phyloP scores from a whole-genome alignment of 306 rosid genomes.

The Biancaea sappan region DNA sequence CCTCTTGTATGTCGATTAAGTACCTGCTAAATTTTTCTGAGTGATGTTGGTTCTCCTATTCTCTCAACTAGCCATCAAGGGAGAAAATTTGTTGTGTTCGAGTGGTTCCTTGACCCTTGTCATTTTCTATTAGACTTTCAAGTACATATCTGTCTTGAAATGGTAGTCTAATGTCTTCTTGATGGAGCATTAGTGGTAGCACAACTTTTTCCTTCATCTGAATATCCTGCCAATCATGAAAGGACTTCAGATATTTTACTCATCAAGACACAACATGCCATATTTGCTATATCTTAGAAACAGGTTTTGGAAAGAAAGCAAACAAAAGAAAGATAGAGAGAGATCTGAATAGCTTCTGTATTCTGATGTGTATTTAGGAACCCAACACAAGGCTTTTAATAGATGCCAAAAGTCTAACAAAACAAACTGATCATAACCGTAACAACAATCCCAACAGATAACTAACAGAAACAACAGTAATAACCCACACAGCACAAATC shows the following conservation, averaged over 20 bases:
- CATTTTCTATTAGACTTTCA: not conserved
- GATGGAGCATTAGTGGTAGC: not conserved
- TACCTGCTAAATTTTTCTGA: not conserved
- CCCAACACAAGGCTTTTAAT: no score
- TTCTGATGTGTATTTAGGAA: no score
- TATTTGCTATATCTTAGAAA: slow-evolving; percentile 6
- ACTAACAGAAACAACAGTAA: no score
- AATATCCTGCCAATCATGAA: not conserved
- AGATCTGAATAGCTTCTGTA: no score
- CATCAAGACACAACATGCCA: not conserved
- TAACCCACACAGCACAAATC: no score
- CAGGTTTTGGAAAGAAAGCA: no score
- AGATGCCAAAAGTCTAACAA: no score
- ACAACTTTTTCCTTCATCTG: not conserved
- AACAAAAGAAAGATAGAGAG: no score
- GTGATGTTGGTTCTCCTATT: not conserved
- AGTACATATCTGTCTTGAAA: not conserved
- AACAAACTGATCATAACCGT: no score
- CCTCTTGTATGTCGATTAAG: not conserved
- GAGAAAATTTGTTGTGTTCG: not conserved
- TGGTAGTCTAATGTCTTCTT: not conserved
- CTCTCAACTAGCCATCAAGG: not conserved
- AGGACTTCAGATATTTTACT: not conserved
- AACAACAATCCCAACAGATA: no score
- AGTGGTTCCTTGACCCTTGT: not conserved